Evolutionary conservation across 352 stramenopile genomes (phyloP), one percentile per base, ranked within the genome.

Genomic region (Pythium dissotocum): DNA sequence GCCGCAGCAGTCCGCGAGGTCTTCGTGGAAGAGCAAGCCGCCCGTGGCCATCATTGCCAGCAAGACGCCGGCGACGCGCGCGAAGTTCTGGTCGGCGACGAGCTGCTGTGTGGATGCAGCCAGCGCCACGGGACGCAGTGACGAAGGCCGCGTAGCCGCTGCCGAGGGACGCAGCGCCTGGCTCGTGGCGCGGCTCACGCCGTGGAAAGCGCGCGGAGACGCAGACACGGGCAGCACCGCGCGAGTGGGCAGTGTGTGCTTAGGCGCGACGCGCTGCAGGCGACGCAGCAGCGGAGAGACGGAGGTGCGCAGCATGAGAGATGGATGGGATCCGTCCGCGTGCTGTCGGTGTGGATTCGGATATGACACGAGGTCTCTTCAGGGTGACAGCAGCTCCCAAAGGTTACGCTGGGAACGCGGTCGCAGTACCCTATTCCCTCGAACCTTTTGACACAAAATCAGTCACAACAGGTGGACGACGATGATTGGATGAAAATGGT

Each of bases 1-100:
- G 58, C 87, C 87, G 60, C 87, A 94, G 75, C 76, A 87, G 28
- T 89, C 74, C 18, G 80, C 71, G 24, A 69, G 38, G 26, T 71
- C 52, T 14, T 61, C 51, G 40, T 63, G 24, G 21, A 33, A 32
- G 18, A 75, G 48, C 59, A 68, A 32, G 18, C 58, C 63, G 32
- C 69, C 69, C 35, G 69, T 52, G 28, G 63, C 69, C 51, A 71
- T 21, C 21, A 75, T 42, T 61, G 70, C 70, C 55, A 76, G 61
- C 64, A 76, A 32, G 38, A 52, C 24, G 1, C 46, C 61, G 24
- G 57, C 61, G 24, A 62, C 40, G 42, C 52, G 55, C 18, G 49
- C 48, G 36, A 70, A 74, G n/a, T 58, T 55, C 53, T 33, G 35
- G 21, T 67, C 40, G 40, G 44, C 54, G 38, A 67, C 48, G n/a